Evolutionary conservation across 352 stramenopile genomes (phyloP).

Genomic region (Phytophthora tentaculata): DNA sequence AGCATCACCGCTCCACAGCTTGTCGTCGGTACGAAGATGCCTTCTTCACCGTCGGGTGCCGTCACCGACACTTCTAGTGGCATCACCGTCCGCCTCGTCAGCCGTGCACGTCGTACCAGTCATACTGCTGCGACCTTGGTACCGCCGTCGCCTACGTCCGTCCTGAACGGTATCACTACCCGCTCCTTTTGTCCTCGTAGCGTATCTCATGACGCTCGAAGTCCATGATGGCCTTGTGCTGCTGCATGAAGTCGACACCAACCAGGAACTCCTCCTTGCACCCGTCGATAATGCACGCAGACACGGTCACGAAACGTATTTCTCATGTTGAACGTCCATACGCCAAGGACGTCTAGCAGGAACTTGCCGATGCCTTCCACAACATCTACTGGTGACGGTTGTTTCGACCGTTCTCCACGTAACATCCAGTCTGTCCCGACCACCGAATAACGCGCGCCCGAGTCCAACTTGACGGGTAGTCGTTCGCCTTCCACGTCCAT

Average conservation of each 20-base stretch:
- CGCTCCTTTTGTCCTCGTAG: neutral
- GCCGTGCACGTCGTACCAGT: neutral
- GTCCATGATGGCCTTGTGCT: neutral
- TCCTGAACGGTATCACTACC: neutral
- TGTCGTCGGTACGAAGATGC: neutral
- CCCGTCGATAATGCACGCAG: neutral
- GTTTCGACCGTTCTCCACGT: neutral
- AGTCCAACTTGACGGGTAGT: neutral
- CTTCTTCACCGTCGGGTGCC: neutral
- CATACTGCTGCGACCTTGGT: neutral
- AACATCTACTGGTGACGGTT: neutral
- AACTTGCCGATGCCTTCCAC: neutral
- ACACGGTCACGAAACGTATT: neutral
- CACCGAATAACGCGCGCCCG: neutral
- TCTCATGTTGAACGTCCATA: neutral
- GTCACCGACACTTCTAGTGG: neutral
- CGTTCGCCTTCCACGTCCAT: neutral
- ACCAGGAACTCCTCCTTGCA: neutral
- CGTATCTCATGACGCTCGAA: neutral
- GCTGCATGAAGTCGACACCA: neutral
- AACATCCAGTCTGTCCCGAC: neutral
- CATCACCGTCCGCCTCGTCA: neutral
- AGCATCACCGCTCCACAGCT: neutral
- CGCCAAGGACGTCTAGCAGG: neutral
- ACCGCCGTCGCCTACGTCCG: neutral